Evolutionary conservation across 1,284 basidiomycete species (phyloP), one percentile per base, ranked within the genome.

Genomic region (Ustilago shanxiensis): DNA sequence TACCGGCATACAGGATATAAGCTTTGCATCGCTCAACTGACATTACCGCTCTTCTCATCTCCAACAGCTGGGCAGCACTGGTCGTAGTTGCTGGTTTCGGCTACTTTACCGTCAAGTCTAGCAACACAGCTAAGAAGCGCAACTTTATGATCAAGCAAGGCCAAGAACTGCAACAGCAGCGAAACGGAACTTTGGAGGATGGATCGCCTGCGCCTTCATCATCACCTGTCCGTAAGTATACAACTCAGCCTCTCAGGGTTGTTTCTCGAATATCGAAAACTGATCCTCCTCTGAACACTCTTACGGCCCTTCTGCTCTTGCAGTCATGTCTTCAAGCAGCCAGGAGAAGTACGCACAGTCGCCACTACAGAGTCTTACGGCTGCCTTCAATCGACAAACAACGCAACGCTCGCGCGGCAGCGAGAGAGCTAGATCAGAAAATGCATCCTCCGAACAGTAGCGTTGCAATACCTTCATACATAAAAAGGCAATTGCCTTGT

Each of bases 91-190:
- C 77, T 1, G 77, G 77, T 45, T 70, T 65, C 56, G 69, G 72
- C 31, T 79, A 79, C 64, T 79, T 66, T 24, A 66, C 56, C 16
- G 76, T 78, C 68, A 78, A 78, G 54, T 59, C 62, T 44, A 68
- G 60, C 61, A 78, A 78, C 60, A 72, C 76, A 11, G 67, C 66
- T 54, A 78, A 78, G 66, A 77, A 77, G 66, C 62, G 59, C 20
- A 62, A 73, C 1, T 73, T 72, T n/a, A 77, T 77, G 75, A 70
- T 77, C 60, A 63, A 53, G 50, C 75, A 73, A 33, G 75, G 70
- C 5, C 75, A 70, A 35, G 55, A 63, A 29, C 54, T 64, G 37
- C 69, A 66, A 28, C 55, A 55, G 22, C 55, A 55, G 16, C 18
- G 37, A 2, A 37, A 33, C 2, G 60, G 39, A 37, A 29, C 33